Evolutionary conservation across 2,329 filamentous ascomycete genomes (phyloP).

Genomic region (Alternaria consortialis): DNA sequence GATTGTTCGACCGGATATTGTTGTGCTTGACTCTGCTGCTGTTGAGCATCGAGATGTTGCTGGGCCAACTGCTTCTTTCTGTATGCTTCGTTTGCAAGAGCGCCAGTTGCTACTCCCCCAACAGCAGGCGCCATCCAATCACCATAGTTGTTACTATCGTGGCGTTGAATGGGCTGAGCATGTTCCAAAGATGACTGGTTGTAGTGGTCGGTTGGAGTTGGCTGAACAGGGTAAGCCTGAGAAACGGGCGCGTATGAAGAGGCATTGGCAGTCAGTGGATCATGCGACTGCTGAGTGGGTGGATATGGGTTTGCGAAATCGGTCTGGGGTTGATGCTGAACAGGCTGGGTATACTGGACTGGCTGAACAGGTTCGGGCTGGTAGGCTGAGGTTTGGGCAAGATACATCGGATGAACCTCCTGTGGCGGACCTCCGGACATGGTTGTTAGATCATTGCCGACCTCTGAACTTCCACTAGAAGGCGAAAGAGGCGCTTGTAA

Average conservation of each 20-base stretch:
- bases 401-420: slow-evolving; percentile 40
- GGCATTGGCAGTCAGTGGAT: not conserved
- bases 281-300: slow-evolving; percentile 24
- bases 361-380: slow-evolving; percentile 28
- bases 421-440: slow-evolving; percentile 65
- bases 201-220: slow-evolving; percentile 5
- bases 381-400: slow-evolving; percentile 27
- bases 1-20: slow-evolving; percentile 12
- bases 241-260: slow-evolving; percentile 8
- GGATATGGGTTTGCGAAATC: slow-evolving; percentile 29
- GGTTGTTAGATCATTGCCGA: slow-evolving; percentile 68
- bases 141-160: slow-evolving; percentile 58
- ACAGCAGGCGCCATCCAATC: slow-evolving; percentile 65
- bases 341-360: slow-evolving; percentile 9
- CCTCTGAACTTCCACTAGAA: slow-evolving; percentile 79
- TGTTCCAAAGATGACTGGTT: slow-evolving; percentile 8
- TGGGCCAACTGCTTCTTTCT: slow-evolving; percentile 40
- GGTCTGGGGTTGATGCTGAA: slow-evolving; percentile 24
- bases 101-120: slow-evolving; percentile 54
- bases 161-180: slow-evolving; percentile 29
- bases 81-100: slow-evolving; percentile 49
- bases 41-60: slow-evolving; percentile 36
- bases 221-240: slow-evolving; percentile 7
- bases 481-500: slow-evolving; percentile 81
- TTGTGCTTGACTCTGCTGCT: slow-evolving; percentile 32